phyloP scores from a whole-genome alignment of 345 rosid genomes.

The Eucalyptus virginea region DNA sequence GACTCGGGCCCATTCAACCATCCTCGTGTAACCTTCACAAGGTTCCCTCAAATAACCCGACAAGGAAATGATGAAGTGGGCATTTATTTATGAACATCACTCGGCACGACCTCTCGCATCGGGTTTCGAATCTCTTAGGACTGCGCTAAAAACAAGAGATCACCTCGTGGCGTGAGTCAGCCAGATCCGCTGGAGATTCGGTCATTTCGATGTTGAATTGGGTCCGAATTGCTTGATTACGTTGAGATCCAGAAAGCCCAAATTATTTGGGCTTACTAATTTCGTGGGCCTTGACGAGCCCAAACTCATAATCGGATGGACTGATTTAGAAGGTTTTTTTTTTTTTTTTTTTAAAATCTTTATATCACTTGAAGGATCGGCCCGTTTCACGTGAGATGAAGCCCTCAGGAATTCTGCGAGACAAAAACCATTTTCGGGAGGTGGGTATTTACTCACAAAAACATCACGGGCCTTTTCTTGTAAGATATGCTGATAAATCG shows the following conservation, averaged over 20 bases:
- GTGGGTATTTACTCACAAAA: neutral
- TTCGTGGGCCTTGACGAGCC: neutral
- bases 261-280: neutral
- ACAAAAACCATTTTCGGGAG: too few relatives aligned
- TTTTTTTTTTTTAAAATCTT: neutral
- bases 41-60: neutral
- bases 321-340: neutral
- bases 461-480: neutral
- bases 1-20: neutral
- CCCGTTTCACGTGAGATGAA: neutral
- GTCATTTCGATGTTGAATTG: neutral
- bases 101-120: neutral
- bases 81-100: neutral
- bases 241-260: neutral
- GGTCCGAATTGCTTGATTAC: neutral
- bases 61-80: neutral
- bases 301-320: neutral
- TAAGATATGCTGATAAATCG: neutral
- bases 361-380: neutral
- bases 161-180: neutral
- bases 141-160: neutral
- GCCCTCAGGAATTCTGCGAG: accelerated
- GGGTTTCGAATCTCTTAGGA: neutral
- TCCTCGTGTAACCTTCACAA: neutral
- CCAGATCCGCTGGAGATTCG: neutral